Percentiles rank a stretch among this genome's conserved stretches.
phyloP scores from a whole-genome alignment of 2,329 filamentous ascomycete species.

The Coleophoma crateriformis region DNA sequence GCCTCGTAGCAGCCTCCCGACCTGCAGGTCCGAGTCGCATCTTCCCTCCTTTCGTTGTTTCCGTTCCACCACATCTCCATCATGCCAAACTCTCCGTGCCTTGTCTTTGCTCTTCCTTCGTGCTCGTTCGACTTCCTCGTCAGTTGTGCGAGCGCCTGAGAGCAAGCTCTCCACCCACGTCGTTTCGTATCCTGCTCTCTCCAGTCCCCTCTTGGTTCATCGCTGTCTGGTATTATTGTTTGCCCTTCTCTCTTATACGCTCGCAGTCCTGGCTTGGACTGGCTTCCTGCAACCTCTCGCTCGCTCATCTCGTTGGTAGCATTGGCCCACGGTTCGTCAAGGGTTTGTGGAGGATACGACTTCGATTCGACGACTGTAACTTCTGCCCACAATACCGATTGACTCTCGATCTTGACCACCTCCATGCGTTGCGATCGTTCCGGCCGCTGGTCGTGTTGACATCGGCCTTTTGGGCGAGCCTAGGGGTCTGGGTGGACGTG shows the following conservation, averaged over 20 bases:
- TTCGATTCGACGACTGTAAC: neutral
- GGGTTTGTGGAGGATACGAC: neutral
- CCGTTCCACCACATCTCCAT: neutral
- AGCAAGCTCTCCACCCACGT: neutral
- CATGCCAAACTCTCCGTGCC: neutral
- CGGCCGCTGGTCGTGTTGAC: conserved; percentile 19
- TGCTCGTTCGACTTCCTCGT: neutral
- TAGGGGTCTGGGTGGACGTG: conserved; percentile 13
- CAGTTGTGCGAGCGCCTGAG: neutral
- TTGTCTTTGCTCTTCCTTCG: no score
- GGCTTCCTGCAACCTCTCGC: neutral
- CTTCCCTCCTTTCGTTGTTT: neutral
- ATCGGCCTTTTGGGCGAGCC: conserved; percentile 6
- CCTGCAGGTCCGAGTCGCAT: neutral
- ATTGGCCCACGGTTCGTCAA: conserved; percentile 11
- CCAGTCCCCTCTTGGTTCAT: conserved; percentile 18
- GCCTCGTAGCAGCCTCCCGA: no score
- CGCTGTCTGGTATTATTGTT: conserved; percentile 8
- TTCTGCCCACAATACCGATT: conserved; percentile 2
- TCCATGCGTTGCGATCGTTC: conserved; percentile 16
- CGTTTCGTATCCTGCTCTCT: conserved; percentile 18
- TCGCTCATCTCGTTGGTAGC: neutral
- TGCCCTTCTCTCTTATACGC: conserved; percentile 1
- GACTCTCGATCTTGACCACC: conserved; percentile 10
- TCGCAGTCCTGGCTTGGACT: no score